Evolutionary conservation across 495 filamentous ascomycete species (phyloP).

Genomic region (Neurospora sublineolata): DNA sequence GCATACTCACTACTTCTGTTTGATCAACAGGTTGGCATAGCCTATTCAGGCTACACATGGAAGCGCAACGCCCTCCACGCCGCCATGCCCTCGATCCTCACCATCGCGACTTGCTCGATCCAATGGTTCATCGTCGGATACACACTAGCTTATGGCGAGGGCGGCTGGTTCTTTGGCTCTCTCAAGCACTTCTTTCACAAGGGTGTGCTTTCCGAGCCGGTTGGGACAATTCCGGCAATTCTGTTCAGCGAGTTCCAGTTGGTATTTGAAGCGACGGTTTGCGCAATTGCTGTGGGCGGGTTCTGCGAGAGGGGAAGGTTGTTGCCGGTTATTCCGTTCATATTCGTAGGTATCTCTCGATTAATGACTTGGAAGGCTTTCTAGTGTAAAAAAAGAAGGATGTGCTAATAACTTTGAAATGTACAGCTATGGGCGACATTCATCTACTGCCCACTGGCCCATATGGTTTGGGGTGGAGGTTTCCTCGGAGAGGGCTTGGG

Average conservation of each 20-base stretch:
- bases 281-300: slow-evolving; percentile 19
- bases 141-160: slow-evolving; percentile 17
- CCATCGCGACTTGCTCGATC: slow-evolving; percentile 18
- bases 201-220: slow-evolving; percentile 13
- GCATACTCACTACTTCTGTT: not conserved
- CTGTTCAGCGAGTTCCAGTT: slow-evolving; percentile 21
- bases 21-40: slow-evolving; percentile 15
- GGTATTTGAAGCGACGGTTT: slow-evolving; percentile 19
- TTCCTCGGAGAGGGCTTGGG: slow-evolving; percentile 15
- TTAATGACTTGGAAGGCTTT: not conserved
- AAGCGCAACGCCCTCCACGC: slow-evolving; percentile 14
- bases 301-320: slow-evolving; percentile 18
- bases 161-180: slow-evolving; percentile 18
- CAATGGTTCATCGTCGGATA: slow-evolving; percentile 21
- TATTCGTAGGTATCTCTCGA: slow-evolving; percentile 5
- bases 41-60: slow-evolving; percentile 19
- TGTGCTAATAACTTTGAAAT: not conserved
- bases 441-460: slow-evolving; percentile 18
- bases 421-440: slow-evolving; percentile 17
- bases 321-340: slow-evolving; percentile 12
- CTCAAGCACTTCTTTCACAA: slow-evolving; percentile 12
- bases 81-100: slow-evolving; percentile 15
- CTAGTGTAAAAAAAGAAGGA: not conserved
- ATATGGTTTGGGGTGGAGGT: slow-evolving; percentile 19
- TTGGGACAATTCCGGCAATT: slow-evolving; percentile 18